Percentiles rank a stretch among this genome's conserved stretches.
Conservation (phyloP, 2,329 filamentous ascomycete species). For the Ramularia endophylla region DNA sequence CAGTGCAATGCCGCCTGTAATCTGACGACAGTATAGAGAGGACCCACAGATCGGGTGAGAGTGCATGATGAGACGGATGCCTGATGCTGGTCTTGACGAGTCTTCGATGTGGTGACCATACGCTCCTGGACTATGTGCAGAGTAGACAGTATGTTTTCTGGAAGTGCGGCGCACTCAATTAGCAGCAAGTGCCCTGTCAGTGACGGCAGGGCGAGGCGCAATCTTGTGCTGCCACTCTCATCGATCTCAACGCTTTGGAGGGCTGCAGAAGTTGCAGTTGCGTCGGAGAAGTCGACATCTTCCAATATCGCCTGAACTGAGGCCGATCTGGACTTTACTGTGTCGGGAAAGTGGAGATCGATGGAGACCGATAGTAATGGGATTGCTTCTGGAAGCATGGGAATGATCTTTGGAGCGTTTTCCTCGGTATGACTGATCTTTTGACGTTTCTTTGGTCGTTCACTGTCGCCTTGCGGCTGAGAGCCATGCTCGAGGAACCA, state of each 20-base stretch:
- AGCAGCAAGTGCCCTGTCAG: constrained; percentile 18
- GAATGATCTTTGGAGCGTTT: neutral
- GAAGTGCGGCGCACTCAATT: constrained; percentile 13
- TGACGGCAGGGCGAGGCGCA: constrained; percentile 17
- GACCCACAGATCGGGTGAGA: constrained; percentile 20
- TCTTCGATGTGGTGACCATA: neutral
- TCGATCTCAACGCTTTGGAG: constrained; percentile 15
- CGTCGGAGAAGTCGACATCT: constrained; percentile 19
- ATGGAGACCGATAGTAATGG: constrained; percentile 22
- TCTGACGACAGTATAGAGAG: constrained; percentile 22
- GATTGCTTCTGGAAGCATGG: constrained; percentile 11
- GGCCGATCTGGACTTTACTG: constrained; percentile 8
- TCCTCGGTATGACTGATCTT: constrained; percentile 9
- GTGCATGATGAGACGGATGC: constrained; percentile 11
- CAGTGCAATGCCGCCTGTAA: constrained; percentile 24
- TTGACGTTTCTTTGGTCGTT: constrained; percentile 22
- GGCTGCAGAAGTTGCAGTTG: constrained; percentile 16
- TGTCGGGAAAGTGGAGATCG: constrained; percentile 26
- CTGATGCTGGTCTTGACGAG: constrained; percentile 5
- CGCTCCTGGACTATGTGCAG: too few species aligned
- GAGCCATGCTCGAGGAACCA: constrained; percentile 27
- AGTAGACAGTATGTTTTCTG: neutral
- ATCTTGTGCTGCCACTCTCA: constrained; percentile 8
- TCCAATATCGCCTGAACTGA: constrained; percentile 9
- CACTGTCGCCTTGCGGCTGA: constrained; percentile 7